Evolutionary conservation across 1,284 basidiomycete species (phyloP).

Genomic region (Pseudozyma sp.): DNA sequence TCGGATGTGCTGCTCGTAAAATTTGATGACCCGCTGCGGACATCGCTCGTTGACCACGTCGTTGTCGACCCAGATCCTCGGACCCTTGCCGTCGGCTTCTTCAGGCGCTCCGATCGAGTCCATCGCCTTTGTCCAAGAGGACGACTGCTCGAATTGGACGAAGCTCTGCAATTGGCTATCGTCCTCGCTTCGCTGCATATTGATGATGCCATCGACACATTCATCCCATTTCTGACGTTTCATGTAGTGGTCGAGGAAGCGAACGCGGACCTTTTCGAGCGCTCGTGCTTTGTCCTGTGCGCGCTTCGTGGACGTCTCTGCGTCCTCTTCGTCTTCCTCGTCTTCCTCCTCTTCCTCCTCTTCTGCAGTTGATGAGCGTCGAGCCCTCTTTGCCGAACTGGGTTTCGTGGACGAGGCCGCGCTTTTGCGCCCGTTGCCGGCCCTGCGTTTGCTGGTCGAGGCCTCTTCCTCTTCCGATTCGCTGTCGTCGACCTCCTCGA

Average conservation of each 20-base stretch:
- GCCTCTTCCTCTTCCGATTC: constrained; percentile 6
- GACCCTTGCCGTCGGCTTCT: constrained; percentile 8
- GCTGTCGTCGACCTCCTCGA: constrained; percentile 12
- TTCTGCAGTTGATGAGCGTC: constrained; percentile 7
- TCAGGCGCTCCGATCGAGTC: constrained; percentile 3
- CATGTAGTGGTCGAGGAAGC: constrained; percentile 27
- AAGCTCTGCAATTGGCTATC: constrained; percentile 28
- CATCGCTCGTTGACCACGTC: constrained; percentile 35
- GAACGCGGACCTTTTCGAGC: constrained; percentile 18
- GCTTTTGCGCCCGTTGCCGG: constrained; percentile 8
- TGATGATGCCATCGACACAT: constrained; percentile 25
- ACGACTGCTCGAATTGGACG: constrained; percentile 25
- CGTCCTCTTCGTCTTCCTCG: not conserved
- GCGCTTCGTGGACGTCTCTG: not conserved
- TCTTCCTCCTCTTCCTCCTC: constrained; percentile 9
- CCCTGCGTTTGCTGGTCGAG: constrained; percentile 4
- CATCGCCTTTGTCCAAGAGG: constrained; percentile 17
- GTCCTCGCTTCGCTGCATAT: constrained; percentile 36
- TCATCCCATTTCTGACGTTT: constrained; percentile 33
- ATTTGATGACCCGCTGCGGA: constrained; percentile 53
- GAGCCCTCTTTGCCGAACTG: constrained; percentile 15
- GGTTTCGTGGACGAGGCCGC: constrained; percentile 4
- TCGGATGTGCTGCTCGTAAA: constrained; percentile 47
- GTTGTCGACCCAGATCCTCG: constrained; percentile 40
- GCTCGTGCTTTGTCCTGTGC: constrained; percentile 8